Evolutionary conservation across 306 rosid species (phyloP).

Genomic region (Dicorynia guianensis): DNA sequence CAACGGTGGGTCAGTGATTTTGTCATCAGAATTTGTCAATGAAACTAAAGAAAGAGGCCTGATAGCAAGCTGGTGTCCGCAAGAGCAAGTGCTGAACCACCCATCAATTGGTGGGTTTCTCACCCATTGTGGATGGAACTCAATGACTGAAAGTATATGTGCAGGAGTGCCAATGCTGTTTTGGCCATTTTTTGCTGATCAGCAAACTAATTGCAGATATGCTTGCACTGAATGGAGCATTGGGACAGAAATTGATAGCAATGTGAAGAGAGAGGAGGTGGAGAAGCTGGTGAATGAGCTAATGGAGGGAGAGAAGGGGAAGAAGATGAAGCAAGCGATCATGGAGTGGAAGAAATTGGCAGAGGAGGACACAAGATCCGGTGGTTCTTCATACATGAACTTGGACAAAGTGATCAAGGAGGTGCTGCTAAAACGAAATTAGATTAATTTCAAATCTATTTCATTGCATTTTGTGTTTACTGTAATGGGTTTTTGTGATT

Average conservation of each 20-base stretch:
- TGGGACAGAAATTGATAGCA: conserved; percentile 38
- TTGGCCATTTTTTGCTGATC: conserved; percentile 47
- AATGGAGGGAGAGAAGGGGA: conserved; percentile 48
- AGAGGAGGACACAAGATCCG: conserved; percentile 30
- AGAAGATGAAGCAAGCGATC: conserved; percentile 37
- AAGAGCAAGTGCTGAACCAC: conserved; percentile 45
- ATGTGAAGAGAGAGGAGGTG: conserved; percentile 45
- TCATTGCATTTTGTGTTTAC: neutral
- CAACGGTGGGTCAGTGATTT: conserved; percentile 30
- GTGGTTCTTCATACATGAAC: conserved; percentile 40
- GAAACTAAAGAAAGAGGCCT: conserved; percentile 37
- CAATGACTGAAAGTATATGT: conserved; percentile 39
- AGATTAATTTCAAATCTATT: neutral
- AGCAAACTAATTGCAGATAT: conserved; percentile 30
- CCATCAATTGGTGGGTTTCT: conserved; percentile 43
- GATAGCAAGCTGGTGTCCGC: conserved; percentile 44
- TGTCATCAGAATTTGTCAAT: conserved; percentile 34
- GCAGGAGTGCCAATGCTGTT: conserved; percentile 47
- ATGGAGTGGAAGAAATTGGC: conserved; percentile 36
- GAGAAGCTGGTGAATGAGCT: conserved; percentile 44
- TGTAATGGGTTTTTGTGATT: neutral
- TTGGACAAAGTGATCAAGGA: conserved; percentile 41
- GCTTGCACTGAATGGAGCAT: conserved; percentile 41
- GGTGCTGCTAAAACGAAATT: conserved; percentile 20
- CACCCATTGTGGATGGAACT: conserved; percentile 54